Evolutionary conservation across 495 filamentous ascomycete species (phyloP).

Genomic region (Umbilicaria muhlenbergii): DNA sequence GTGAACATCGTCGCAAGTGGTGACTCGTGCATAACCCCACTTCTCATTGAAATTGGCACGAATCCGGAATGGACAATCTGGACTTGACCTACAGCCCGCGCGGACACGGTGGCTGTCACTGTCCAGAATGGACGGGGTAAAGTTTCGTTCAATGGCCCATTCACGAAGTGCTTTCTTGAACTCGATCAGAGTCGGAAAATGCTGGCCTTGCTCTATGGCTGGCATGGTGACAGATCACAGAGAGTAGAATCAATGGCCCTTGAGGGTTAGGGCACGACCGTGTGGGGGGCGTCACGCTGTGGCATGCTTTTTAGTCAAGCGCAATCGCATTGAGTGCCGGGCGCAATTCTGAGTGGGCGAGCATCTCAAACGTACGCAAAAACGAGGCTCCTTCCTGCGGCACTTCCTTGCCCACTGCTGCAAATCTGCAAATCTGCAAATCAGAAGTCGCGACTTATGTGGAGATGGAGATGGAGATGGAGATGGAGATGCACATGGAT

Average conservation of each 20-base stretch:
- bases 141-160: slow-evolving; percentile 26
- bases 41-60: slow-evolving; percentile 22
- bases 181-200: slow-evolving; percentile 19
- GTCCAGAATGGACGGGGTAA: slow-evolving; percentile 25
- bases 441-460: too few relatives aligned
- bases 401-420: too few relatives aligned
- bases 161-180: slow-evolving; percentile 25
- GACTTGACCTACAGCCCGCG: slow-evolving; percentile 21
- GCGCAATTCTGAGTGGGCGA: too few relatives aligned
- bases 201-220: slow-evolving; percentile 19
- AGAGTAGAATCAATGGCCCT: background rate
- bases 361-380: too few relatives aligned
- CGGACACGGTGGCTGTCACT: slow-evolving; percentile 23
- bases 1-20: slow-evolving; percentile 22
- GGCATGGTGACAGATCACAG: slow-evolving; percentile 12
- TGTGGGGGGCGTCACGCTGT: background rate
- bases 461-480: too few relatives aligned
- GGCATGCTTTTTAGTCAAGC: background rate
- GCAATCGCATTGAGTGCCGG: too few relatives aligned
- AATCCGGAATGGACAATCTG: slow-evolving; percentile 23
- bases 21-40: slow-evolving; percentile 19
- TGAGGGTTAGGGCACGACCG: background rate
- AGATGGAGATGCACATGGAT: too few relatives aligned
- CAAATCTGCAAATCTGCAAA: too few relatives aligned
- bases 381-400: too few relatives aligned